A percentile compares a stretch with the other conserved stretches of the same genome.
phyloP scores from a whole-genome alignment of 2,329 filamentous ascomycete genomes.

The Ustulina deusta region DNA sequence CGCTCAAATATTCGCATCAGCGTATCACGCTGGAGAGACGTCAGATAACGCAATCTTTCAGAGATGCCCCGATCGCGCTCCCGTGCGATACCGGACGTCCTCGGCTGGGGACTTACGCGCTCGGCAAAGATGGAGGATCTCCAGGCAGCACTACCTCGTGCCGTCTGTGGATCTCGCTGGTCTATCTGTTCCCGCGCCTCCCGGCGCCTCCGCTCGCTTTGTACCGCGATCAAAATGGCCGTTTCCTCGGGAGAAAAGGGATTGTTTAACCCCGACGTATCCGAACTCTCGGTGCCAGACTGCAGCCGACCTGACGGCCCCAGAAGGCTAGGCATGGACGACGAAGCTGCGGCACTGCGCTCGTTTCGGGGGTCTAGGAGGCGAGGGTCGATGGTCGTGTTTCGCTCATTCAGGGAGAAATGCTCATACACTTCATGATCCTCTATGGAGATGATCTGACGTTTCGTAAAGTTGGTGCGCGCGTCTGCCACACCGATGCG shows the following conservation, averaged over 20 bases:
- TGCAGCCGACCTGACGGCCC: conserved; percentile 46
- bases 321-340: conserved; percentile 54
- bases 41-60: conserved; percentile 40
- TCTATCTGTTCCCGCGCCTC: conserved; percentile 56
- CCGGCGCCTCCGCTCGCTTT: conserved; percentile 64
- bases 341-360: conserved; percentile 51
- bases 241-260: conserved; percentile 67
- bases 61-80: conserved; percentile 39
- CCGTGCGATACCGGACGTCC: conserved; percentile 30
- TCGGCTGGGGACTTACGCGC: conserved; percentile 49
- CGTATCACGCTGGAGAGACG: conserved; percentile 49
- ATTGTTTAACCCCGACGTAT: conserved; percentile 61
- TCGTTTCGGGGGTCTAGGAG: conserved; percentile 62
- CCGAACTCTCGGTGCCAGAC: conserved; percentile 50
- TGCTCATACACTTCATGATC: conserved; percentile 68
- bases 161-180: conserved; percentile 43
- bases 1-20: conserved; percentile 51
- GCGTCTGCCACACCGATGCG: conserved; percentile 80
- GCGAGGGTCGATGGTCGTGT: conserved; percentile 65
- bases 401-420: conserved; percentile 67
- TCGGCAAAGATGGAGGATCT: conserved; percentile 50
- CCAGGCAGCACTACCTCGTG: conserved; percentile 44
- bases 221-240: conserved; percentile 67
- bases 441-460: conserved; percentile 76
- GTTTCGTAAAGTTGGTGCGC: conserved; percentile 72